These are phyloP conservation scores for Penicillium aurantiogriseum DNA, from an alignment of 2,329 filamentous ascomycete species.

Conservation along the genomic window DNA sequence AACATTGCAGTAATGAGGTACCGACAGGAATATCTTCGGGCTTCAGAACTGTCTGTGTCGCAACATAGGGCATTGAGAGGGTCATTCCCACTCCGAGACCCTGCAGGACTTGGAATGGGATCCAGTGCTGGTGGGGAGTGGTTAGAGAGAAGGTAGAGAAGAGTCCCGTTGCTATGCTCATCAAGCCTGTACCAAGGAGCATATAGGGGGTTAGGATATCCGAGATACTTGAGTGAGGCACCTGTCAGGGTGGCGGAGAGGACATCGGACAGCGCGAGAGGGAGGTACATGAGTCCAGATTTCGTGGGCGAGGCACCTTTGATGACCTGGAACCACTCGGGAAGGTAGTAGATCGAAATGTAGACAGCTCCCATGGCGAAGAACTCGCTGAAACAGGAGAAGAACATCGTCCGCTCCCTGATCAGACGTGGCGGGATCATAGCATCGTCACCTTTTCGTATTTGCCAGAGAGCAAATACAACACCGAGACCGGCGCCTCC, in stretches of 20 bases:
- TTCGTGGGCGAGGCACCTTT: conserved; percentile 3
- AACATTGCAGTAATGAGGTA: neutral
- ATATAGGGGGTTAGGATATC: neutral
- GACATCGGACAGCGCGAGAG: neutral
- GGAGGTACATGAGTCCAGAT: neutral
- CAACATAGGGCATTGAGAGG: conserved; percentile 11
- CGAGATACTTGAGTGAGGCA: neutral
- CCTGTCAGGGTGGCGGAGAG: neutral
- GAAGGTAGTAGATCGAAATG: conserved; percentile 10
- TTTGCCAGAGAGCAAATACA: neutral
- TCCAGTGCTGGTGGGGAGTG: conserved; percentile 1
- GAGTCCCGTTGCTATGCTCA: neutral
- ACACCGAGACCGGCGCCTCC: neutral
- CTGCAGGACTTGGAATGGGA: conserved; percentile 11
- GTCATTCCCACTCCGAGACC: conserved; percentile 13
- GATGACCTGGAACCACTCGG: conserved; percentile 13
- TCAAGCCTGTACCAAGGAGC: neutral
- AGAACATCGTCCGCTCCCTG: conserved; percentile 1
- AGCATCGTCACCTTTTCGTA: neutral
- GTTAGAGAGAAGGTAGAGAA: neutral
- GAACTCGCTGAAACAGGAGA: conserved; percentile 1
- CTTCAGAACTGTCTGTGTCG: neutral
- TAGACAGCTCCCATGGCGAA: conserved; percentile 7
- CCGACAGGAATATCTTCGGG: neutral
- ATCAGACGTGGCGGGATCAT: neutral